Conservation (phyloP, 495 filamentous ascomycete genomes). For the Aspergillus saccharolyticus region DNA sequence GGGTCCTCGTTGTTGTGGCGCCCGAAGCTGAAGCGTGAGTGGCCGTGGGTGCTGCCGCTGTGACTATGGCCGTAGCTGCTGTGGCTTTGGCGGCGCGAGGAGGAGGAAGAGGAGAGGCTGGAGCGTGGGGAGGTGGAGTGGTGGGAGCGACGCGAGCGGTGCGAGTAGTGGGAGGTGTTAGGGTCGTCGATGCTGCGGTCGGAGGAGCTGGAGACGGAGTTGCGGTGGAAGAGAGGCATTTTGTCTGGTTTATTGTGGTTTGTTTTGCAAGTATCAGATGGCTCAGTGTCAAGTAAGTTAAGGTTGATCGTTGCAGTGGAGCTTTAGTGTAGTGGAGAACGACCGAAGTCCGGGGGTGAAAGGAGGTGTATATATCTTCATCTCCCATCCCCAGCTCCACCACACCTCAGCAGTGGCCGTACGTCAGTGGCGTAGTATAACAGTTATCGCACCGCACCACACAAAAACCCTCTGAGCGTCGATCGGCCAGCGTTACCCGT, state of each 20-base stretch:
- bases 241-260: constrained; percentile 6
- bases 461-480: too few relatives aligned
- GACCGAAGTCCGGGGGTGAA: neutral
- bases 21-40: constrained; percentile 29
- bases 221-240: constrained; percentile 30
- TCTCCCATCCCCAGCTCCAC: too few relatives aligned
- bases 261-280: neutral
- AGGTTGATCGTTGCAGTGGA: neutral
- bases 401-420: neutral
- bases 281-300: neutral
- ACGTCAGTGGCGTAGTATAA: neutral
- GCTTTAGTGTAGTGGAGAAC: neutral
- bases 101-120: constrained; percentile 8
- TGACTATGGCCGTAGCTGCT: constrained; percentile 31
- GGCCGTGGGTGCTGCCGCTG: constrained; percentile 19
- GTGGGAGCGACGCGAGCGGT: constrained; percentile 16
- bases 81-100: neutral
- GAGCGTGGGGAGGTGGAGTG: constrained; percentile 9
- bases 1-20: constrained; percentile 45
- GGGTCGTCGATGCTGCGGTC: constrained; percentile 16
- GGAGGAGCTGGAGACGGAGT: constrained; percentile 20
- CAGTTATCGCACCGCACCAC: too few relatives aligned
- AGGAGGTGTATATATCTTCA: neutral
- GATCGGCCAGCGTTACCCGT: too few relatives aligned
- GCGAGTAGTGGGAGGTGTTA: constrained; percentile 3